Conservation (phyloP, 1,139 yeast genomes). For the Geotrichum europaeum region DNA sequence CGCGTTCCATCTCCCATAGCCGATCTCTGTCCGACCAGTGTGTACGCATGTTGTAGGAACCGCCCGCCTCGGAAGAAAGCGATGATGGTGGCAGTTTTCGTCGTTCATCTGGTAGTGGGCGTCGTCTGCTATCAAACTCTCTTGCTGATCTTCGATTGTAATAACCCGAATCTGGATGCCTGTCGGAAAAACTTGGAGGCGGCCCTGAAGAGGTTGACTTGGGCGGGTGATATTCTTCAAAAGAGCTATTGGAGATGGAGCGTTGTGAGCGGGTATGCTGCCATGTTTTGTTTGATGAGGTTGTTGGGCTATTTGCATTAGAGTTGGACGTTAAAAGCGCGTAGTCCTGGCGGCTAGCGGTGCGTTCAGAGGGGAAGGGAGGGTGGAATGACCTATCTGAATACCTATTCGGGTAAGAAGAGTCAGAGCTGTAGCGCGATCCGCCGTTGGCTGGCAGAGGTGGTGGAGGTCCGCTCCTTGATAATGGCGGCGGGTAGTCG, state of each 20-base stretch:
- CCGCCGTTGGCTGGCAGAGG: neutral
- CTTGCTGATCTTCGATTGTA: constrained; percentile 14
- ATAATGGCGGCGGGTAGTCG: neutral
- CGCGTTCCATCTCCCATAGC: constrained; percentile 19
- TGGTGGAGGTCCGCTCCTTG: constrained; percentile 7
- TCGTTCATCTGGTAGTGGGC: constrained; percentile 9
- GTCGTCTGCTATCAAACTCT: constrained; percentile 18
- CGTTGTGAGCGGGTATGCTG: constrained; percentile 1
- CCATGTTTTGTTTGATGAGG: neutral
- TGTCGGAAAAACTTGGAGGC: neutral
- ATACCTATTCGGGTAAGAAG: constrained; percentile 6
- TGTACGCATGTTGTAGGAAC: constrained; percentile 18
- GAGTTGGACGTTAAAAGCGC: neutral
- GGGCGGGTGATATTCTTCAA: neutral
- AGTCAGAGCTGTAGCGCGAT: neutral
- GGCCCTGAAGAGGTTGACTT: neutral
- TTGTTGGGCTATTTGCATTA: neutral
- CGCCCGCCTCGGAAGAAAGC: constrained; percentile 16
- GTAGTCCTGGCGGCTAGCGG: constrained; percentile 14
- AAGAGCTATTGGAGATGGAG: neutral
- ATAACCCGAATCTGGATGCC: neutral
- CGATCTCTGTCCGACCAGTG: constrained; percentile 14
- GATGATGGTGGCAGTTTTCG: constrained; percentile 5
- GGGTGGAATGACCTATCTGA: constrained; percentile 3
- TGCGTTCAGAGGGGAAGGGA: constrained; percentile 17